Conservation (phyloP, 306 rosid species). For the Cajanus cajan region DNA sequence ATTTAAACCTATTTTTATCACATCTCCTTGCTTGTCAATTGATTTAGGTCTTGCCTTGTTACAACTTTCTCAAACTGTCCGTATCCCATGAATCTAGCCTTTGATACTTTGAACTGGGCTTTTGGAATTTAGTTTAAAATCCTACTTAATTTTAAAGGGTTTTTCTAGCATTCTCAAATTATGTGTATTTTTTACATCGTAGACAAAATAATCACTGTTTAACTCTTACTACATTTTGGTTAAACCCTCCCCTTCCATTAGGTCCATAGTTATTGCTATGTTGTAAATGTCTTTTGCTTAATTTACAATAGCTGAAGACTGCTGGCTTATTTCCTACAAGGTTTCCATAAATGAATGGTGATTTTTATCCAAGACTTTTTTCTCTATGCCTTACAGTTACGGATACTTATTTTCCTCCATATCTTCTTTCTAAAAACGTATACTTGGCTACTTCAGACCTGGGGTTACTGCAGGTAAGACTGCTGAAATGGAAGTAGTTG, state of each 20-base stretch:
- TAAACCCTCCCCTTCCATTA: background rate
- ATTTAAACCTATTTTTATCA: background rate
- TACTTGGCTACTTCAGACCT: conserved; percentile 62
- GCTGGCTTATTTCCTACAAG: background rate
- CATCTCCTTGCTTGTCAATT: conserved; percentile 8
- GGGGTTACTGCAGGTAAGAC: conserved; percentile 88
- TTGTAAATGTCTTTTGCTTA: conserved; percentile 11
- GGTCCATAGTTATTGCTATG: background rate
- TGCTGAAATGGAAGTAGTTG: conserved; percentile 93
- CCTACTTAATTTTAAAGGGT: background rate
- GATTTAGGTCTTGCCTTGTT: conserved; percentile 16
- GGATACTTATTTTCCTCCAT: conserved; percentile 1
- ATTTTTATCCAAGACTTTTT: background rate
- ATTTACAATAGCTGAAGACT: background rate
- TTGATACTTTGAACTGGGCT: background rate
- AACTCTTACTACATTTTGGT: background rate
- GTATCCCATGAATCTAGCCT: background rate
- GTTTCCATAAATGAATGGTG: background rate
- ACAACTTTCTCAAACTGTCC: conserved; percentile 5
- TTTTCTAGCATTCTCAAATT: background rate
- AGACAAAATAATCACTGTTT: background rate
- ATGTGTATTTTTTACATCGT: background rate
- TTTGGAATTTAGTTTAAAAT: background rate
- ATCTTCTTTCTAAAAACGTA: conserved; percentile 18
- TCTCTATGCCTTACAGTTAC: background rate